phyloP scores from a whole-genome alignment of 345 rosid species.

The Salix dunnii region DNA sequence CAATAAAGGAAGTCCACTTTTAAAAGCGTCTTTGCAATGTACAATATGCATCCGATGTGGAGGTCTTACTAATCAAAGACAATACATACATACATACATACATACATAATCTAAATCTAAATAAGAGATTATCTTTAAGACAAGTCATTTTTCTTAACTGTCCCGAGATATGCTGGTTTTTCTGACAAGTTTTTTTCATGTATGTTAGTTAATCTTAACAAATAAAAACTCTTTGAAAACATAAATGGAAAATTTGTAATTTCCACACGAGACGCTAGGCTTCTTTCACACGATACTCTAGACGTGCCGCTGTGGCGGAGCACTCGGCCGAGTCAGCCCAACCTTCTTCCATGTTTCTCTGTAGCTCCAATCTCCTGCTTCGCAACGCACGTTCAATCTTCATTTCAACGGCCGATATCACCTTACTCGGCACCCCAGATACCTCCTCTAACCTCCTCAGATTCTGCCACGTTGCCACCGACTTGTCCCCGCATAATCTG shows the following conservation, averaged over 20 bases:
- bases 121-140: not conserved
- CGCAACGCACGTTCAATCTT: slow-evolving; percentile 24
- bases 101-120: too few species aligned
- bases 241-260: not conserved
- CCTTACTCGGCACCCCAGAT: slow-evolving; percentile 40
- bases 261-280: not conserved
- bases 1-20: too few species aligned
- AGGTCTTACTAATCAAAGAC: too few species aligned
- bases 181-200: not conserved
- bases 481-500: slow-evolving; percentile 14
- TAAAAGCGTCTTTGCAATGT: too few species aligned
- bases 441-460: slow-evolving; percentile 32
- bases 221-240: not conserved
- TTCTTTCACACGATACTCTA: not conserved
- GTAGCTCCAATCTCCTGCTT: not conserved
- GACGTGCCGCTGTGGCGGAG: not conserved
- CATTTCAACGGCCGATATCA: slow-evolving; percentile 35
- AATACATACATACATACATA: too few species aligned
- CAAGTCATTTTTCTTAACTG: not conserved
- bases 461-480: slow-evolving; percentile 26
- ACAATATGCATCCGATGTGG: too few species aligned
- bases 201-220: not conserved
- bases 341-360: slow-evolving; percentile 31
- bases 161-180: not conserved
- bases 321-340: slow-evolving; percentile 55